A percentile compares a stretch with the other conserved stretches of the same genome.
Evolutionary conservation across 2,329 filamentous ascomycete genomes (phyloP).

Genomic region (Septoria linicola): DNA sequence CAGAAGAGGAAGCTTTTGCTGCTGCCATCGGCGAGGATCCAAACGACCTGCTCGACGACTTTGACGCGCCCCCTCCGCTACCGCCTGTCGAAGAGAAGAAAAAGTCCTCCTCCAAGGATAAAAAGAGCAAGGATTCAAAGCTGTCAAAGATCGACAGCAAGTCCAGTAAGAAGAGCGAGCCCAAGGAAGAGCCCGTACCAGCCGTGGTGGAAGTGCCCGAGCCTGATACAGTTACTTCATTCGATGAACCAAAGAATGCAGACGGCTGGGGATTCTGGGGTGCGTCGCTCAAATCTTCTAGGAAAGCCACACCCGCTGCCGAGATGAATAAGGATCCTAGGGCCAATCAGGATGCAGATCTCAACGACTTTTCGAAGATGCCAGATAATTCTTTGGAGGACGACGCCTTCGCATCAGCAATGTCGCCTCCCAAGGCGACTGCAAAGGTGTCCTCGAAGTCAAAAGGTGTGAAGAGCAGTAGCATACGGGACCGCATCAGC

Average conservation of each 20-base stretch:
- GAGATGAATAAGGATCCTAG: conserved; percentile 38
- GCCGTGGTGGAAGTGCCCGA: conserved; percentile 25
- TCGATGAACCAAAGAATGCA: conserved; percentile 30
- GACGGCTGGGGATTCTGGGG: conserved; percentile 48
- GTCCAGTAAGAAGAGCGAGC: conserved; percentile 34
- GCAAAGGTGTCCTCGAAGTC: conserved; percentile 43
- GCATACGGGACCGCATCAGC: conserved; percentile 56
- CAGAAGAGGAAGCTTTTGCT: conserved; percentile 37
- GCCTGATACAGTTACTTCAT: conserved; percentile 17
- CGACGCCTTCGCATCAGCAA: conserved; percentile 39
- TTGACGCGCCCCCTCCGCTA: conserved; percentile 27
- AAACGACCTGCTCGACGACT: conserved; percentile 36
- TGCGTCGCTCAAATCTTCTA: conserved; percentile 45
- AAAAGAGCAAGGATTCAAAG: conserved; percentile 31
- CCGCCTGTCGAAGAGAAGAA: conserved; percentile 23
- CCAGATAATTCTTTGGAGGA: conserved; percentile 46
- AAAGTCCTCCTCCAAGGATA: conserved; percentile 34
- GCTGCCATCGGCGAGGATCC: conserved; percentile 39
- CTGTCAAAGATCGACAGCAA: conserved; percentile 33
- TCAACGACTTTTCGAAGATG: conserved; percentile 42
- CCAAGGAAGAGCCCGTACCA: conserved; percentile 38
- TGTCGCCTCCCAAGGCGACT: conserved; percentile 45
- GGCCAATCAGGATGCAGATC: conserved; percentile 45
- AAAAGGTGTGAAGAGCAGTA: conserved; percentile 46
- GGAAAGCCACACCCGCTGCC: conserved; percentile 40